Base-by-base conservation (phyloP, 495 filamentous ascomycete species). In the Venustampulla echinocandica region DNA sequence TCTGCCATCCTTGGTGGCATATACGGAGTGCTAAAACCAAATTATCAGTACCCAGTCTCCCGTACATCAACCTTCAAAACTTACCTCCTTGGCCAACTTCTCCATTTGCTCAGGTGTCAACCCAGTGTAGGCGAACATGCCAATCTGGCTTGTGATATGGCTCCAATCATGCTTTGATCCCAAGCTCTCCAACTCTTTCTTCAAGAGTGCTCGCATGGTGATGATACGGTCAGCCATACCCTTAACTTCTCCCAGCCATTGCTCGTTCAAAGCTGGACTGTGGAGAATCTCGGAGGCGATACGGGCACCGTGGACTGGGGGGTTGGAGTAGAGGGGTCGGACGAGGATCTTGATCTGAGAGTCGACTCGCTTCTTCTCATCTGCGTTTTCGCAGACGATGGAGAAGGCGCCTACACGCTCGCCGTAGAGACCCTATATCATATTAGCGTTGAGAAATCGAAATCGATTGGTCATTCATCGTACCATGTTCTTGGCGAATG, bases 401-500 rank as follows among this genome's bases (percentile, higher is more conserved):
- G 87, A 94, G 79, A 98, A 98, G 46, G 89, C 90, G 60, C 92
- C 92, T 43, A 94, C 88, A 70, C 92, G 90, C 76, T 98, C 92
- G 63, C 92, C 92, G 62, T 98, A 98, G 52, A 98, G 84, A 68
- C 92, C 92, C 46, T 45, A 20, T 3, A 46, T 45, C 9, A 13
- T 21, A 33, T 43, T 37, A 42, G 82, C 84, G 24, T 15, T n/a
- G 24, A 19, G 38, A n/a, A 20, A 39, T 6, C 20, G 14, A 4
- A 24, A 0, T 17, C 21, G 10, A 9, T 0, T 28, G 11, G n/a
- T 6, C 34, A 59, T 30, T 30, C n/a, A 7, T 65, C 42, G 65
- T 85, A 82, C 39, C 92, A 98, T 98, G 78, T 98, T 98, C 85
- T 98, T 98, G 64, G 92, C 92, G 67, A 98, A 98, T 43, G 84